Conservation (phyloP, 345 rosid species). For the Lenwebbia sp. region DNA sequence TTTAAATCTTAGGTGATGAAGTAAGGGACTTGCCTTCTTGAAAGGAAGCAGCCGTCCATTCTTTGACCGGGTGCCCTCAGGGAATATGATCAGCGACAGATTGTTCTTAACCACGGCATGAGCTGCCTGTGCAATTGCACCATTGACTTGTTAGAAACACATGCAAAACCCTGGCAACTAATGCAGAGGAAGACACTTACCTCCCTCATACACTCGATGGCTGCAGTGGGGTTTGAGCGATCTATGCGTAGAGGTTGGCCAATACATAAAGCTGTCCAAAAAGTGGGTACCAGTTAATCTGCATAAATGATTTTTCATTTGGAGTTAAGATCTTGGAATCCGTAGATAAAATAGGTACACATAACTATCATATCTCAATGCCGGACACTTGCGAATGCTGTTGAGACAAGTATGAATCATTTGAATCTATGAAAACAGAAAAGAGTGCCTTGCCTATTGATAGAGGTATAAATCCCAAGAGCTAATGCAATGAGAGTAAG, state of each 20-base stretch:
- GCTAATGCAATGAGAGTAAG: neutral
- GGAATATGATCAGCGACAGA: slow-evolving; percentile 41
- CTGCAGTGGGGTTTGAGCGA: slow-evolving; percentile 33
- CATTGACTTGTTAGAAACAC: neutral
- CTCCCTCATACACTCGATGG: slow-evolving; percentile 45
- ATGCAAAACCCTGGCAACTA: neutral
- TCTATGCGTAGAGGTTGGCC: slow-evolving; percentile 42
- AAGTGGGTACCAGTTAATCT: slow-evolving; percentile 51
- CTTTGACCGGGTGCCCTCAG: slow-evolving; percentile 55
- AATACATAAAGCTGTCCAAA: slow-evolving; percentile 45
- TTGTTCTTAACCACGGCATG: slow-evolving; percentile 16
- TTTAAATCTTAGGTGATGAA: neutral
- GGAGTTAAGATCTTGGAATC: neutral
- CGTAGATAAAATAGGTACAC: neutral
- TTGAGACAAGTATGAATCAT: neutral
- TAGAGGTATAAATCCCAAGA: neutral
- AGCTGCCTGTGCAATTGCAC: slow-evolving; percentile 15
- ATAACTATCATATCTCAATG: neutral
- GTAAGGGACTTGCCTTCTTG: slow-evolving; percentile 25
- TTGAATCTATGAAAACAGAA: neutral
- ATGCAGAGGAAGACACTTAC: neutral
- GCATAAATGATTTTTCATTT: neutral
- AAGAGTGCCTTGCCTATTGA: neutral
- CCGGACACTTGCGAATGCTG: neutral
- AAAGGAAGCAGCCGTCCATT: slow-evolving; percentile 39